Evolutionary conservation across 169 alveolate genomes (phyloP).

Genomic region (Eimeria falciformis): DNA sequence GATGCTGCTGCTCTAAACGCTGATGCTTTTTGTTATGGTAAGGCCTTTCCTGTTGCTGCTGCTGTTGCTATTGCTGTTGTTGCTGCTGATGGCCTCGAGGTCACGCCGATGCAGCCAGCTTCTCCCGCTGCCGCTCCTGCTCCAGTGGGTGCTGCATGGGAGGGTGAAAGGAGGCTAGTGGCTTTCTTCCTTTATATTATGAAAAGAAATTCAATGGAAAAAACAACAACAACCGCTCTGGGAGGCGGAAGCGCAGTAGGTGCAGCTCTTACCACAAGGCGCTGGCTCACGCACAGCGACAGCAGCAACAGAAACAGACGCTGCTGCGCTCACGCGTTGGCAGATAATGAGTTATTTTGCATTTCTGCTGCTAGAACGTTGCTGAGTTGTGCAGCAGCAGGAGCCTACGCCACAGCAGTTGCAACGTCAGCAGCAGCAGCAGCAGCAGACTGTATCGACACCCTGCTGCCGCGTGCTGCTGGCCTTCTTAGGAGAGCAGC

Average conservation of each 20-base stretch:
- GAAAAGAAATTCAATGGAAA: too few species aligned
- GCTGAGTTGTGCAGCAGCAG: not conserved
- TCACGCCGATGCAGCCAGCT: not conserved
- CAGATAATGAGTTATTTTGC: too few species aligned
- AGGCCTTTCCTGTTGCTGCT: conserved; percentile 25
- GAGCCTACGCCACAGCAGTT: not conserved
- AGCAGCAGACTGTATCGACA: not conserved
- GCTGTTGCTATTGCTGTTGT: conserved; percentile 12
- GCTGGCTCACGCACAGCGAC: too few species aligned
- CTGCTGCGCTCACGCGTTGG: not conserved
- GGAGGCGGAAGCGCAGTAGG: too few species aligned
- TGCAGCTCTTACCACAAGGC: too few species aligned
- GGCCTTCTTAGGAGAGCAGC: not conserved
- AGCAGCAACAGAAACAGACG: conserved; percentile 20
- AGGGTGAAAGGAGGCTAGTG: too few species aligned
- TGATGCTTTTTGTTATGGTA: too few species aligned
- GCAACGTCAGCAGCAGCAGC: conserved; percentile 7
- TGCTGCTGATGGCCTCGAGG: not conserved
- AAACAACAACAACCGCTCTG: too few species aligned
- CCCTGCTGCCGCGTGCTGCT: not conserved
- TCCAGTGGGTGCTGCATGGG: conserved; percentile 31
- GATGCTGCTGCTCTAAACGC: conserved; percentile 6
- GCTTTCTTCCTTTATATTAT: too few species aligned
- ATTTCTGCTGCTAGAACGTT: too few species aligned
- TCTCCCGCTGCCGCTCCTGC: not conserved